Conservation (phyloP, 179 eudicot species). For the Silene noctiflora region DNA sequence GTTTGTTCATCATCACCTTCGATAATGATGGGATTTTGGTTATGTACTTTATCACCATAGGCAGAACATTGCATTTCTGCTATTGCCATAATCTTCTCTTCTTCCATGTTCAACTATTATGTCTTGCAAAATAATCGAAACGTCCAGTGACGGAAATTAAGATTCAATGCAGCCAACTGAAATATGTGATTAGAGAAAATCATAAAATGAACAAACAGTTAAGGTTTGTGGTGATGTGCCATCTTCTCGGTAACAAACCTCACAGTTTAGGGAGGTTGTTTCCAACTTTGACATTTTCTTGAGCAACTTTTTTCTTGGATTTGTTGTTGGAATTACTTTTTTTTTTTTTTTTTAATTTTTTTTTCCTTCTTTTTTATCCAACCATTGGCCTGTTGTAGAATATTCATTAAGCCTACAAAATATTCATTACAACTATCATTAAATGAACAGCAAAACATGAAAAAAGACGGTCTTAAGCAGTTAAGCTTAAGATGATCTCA, state of each 20-base stretch:
- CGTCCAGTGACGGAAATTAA: too few species aligned
- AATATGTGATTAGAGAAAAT: too few species aligned
- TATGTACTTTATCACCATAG: constrained; percentile 17
- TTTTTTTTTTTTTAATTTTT: too few species aligned
- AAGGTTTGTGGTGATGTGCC: not conserved
- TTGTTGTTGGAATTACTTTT: too few species aligned
- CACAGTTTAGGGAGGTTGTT: constrained; percentile 25
- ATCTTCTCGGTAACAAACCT: constrained; percentile 8
- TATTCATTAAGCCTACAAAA: too few species aligned
- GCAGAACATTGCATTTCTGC: constrained; percentile 10
- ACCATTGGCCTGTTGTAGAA: too few species aligned
- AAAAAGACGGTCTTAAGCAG: not conserved
- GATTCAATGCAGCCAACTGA: not conserved
- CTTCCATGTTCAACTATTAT: constrained; percentile 10
- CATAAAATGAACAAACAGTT: too few species aligned
- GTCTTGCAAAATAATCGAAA: not conserved
- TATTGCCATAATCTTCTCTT: constrained; percentile 27
- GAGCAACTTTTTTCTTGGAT: too few species aligned
- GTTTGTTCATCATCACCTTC: constrained; percentile 14
- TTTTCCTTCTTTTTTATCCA: too few species aligned
- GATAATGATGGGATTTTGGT: not conserved
- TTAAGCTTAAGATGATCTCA: too few species aligned
- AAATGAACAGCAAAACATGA: not conserved
- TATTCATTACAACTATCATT: not conserved
- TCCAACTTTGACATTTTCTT: constrained; percentile 28